Percentiles rank a stretch among this genome's conserved stretches.
Evolutionary conservation across 2,329 filamentous ascomycete species (phyloP).

Genomic region (Nemania bipapillata): DNA sequence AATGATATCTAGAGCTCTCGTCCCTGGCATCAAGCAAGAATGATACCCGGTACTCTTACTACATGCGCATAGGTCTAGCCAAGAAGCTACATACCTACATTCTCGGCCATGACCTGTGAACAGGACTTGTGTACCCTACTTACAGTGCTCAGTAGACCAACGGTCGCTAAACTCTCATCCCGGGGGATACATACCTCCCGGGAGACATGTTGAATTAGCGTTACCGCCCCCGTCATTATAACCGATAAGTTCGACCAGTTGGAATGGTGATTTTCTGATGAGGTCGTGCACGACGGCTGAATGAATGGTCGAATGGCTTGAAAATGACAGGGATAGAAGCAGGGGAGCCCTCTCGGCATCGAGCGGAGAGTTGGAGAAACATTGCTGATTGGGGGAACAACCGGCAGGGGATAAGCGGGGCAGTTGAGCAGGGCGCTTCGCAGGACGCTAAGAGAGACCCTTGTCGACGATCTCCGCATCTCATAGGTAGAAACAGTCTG

Average conservation of each 20-base stretch:
- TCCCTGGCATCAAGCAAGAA: neutral
- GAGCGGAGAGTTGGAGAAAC: slow-evolving; percentile 45
- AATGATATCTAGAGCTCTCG: neutral
- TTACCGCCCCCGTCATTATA: slow-evolving; percentile 37
- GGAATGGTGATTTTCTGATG: slow-evolving; percentile 42
- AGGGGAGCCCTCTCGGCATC: slow-evolving; percentile 36
- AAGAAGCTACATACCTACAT: neutral
- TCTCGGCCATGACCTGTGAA: slow-evolving; percentile 9
- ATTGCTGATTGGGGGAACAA: slow-evolving; percentile 45
- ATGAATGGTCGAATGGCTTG: slow-evolving; percentile 31
- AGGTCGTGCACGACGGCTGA: slow-evolving; percentile 43
- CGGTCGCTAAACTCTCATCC: slow-evolving; percentile 28
- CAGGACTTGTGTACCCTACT: neutral
- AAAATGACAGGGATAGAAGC: slow-evolving; percentile 18
- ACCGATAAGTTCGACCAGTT: slow-evolving; percentile 40
- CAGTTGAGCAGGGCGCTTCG: slow-evolving; percentile 43
- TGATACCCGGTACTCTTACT: neutral
- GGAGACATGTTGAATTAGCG: slow-evolving; percentile 12
- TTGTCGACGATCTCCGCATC: slow-evolving; percentile 47
- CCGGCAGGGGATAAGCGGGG: slow-evolving; percentile 42
- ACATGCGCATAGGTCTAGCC: neutral
- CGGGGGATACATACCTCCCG: slow-evolving; percentile 22
- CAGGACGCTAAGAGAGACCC: slow-evolving; percentile 41
- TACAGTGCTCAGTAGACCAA: neutral
- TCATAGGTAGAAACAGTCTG: slow-evolving; percentile 51